Conservation (phyloP, 768 basidiomycete species). For the Phylloporus arenicola region DNA sequence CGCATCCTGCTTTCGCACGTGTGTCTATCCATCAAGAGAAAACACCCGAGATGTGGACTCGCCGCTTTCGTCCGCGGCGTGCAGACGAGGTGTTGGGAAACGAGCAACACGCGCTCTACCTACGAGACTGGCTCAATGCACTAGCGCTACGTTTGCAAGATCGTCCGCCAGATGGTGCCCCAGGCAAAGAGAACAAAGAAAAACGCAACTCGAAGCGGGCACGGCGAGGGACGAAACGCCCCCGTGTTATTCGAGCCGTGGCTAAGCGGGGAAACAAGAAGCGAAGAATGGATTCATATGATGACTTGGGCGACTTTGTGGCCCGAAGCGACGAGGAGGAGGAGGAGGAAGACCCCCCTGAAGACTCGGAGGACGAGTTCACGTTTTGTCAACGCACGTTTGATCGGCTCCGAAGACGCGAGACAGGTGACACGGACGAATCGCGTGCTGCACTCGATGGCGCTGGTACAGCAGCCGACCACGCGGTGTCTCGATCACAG, state of each 20-base stretch:
- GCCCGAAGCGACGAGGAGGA: conserved; percentile 38
- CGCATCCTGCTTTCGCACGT: conserved; percentile 50
- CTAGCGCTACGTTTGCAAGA: conserved; percentile 49
- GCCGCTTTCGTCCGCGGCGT: conserved; percentile 68
- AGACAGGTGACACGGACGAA: conserved; percentile 1
- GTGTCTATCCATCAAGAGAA: conserved; percentile 24
- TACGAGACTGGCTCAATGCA: conserved; percentile 76
- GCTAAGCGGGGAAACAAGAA: conserved; percentile 47
- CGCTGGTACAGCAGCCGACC: conserved; percentile 1
- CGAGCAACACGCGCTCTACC: conserved; percentile 58
- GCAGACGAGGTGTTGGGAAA: conserved; percentile 80
- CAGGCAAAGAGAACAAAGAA: conserved; percentile 9
- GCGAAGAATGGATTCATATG: conserved; percentile 46
- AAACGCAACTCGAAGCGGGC: conserved; percentile 22
- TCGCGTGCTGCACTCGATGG: neutral
- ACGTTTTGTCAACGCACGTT: conserved; percentile 24
- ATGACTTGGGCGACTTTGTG: conserved; percentile 56
- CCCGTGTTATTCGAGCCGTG: conserved; percentile 53
- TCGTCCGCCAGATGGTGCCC: conserved; percentile 4
- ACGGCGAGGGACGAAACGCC: conserved; percentile 48
- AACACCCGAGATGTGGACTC: conserved; percentile 54
- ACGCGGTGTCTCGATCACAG: conserved; percentile 8
- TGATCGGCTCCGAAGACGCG: conserved; percentile 13
- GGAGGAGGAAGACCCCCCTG: conserved; percentile 29
- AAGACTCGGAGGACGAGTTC: conserved; percentile 36